Evolutionary conservation across 2,329 filamentous ascomycete genomes (phyloP), one percentile per base, ranked within the genome.

Genomic region (Polychaeton citri): DNA sequence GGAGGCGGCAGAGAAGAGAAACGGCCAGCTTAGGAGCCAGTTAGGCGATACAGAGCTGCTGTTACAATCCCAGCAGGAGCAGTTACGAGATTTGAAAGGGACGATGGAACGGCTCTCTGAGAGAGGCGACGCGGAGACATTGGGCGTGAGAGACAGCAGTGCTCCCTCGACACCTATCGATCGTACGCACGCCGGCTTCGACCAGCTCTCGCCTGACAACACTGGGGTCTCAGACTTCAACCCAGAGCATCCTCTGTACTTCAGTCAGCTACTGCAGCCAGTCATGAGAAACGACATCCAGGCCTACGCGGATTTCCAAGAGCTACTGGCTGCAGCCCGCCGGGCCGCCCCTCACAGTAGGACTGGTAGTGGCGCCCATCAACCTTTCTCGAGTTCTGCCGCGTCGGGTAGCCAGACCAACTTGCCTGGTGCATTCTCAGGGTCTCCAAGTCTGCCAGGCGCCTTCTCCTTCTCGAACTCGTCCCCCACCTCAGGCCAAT

Each of bases 21-120:
- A 90, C 50, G 85, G 94, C 38, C 84, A 92, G 59, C 71, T 96
- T 35, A 82, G 76, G 51, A 71, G 79, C 18, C 87, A 96, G 58
- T 68, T 98, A 36, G 76, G 76, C 38, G 88, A 98, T 55, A 88
- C 83, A 0, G 86, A 96, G 59, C 70, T 73, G 17, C 71, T 98
- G 13, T 72, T 98, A 41, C 77, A 76, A 39, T 94, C 84, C 1
- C 85, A 96, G 50, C 87, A 94, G 54, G 87, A 96, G 57, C 90
- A 98, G 57, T 68, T 98, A 2, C 72, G 81, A 2, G 83, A 96
- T 58, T 73, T 98, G 43, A 98, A 98, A 61, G 69, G 74, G 15
- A 85, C 95, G 43, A 84, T 98, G 76, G 86, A 94, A 60, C 78
- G 80, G 49, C 83, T 95, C 76, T 73, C 70, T 17, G 68, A 74